Evolutionary conservation across 2,329 filamentous ascomycete species (phyloP), one percentile per base, ranked within the genome.

Genomic region (Teratosphaeria zuluensis): DNA sequence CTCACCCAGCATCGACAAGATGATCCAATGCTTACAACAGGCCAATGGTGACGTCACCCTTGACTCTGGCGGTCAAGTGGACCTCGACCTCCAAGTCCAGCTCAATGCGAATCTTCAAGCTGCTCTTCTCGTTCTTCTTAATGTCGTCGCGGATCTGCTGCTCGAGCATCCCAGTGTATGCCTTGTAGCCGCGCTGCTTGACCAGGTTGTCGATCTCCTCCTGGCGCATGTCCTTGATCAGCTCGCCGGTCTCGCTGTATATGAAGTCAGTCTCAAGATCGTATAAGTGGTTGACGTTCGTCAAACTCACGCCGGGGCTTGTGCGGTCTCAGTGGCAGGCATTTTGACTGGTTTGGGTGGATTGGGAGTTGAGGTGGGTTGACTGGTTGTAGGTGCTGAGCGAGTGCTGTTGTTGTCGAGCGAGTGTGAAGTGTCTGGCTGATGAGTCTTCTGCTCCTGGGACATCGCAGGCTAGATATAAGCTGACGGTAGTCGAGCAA

Each of bases 51-150:
- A 69, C 65, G 53, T 69, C 68, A 51, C 66, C 68, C 56, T 68
- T 63, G n/a, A 68, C 62, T 48, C 66, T 58, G 55, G 68, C 68
- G 19, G 64, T 65, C 35, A 69, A 53, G 55, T 69, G 66, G 3
- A 69, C 61, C 56, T 69, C 68, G n/a, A 69, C 65, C 16, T 69
- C 66, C 51, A 69, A 56, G 54, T 69, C 64, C 53, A 69, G 56
- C 57, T 67, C 60, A 33, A 69, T 68, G 51, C 61, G 59, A 55
- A 69, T 69, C 56, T 64, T 67, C 59, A 69, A 56, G 54, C 66
- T 67, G 53, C 61, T 65, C 32, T 66, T 60, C 53, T 66, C 63
- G 33, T 65, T 55, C 58, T 68, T 61, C 4, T 51, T 58, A n/a
- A 59, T 53, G 24, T 57, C 54, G 19, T 57, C 54, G 28, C 53